A percentile compares a stretch with the other conserved stretches of the same genome.
Evolutionary conservation across 2,329 filamentous ascomycete species (phyloP).

Genomic region (Fusarium agapanthi): DNA sequence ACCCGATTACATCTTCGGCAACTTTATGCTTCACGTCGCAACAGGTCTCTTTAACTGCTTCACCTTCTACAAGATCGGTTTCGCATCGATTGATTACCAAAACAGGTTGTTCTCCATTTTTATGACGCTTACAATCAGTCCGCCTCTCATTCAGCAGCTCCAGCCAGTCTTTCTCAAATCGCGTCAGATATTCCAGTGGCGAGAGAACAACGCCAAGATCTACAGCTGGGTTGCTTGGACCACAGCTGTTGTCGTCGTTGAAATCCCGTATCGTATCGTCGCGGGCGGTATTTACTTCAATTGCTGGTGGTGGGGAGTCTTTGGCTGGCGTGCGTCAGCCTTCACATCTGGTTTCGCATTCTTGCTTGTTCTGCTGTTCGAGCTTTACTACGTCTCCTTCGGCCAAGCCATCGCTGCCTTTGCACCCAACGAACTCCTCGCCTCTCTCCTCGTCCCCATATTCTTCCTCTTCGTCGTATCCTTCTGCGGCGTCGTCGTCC

Average conservation of each 20-base stretch:
- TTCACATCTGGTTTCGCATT: slow-evolving; percentile 70
- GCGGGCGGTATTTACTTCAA: slow-evolving; percentile 61
- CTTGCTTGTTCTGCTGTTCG: slow-evolving; percentile 71
- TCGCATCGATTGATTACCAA: slow-evolving; percentile 69
- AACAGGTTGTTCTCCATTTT: slow-evolving; percentile 79
- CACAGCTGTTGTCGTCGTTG: slow-evolving; percentile 70
- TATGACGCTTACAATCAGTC: slow-evolving; percentile 78
- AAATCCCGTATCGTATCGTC: slow-evolving; percentile 74
- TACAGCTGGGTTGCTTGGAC: slow-evolving; percentile 80
- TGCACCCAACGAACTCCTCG: slow-evolving; percentile 72
- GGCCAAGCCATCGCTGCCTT: slow-evolving; percentile 74
- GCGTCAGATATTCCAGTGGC: slow-evolving; percentile 72
- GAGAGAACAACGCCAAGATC: slow-evolving; percentile 81
- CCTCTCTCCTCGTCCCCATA: slow-evolving; percentile 71
- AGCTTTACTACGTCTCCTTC: slow-evolving; percentile 71
- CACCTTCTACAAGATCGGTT: slow-evolving; percentile 71
- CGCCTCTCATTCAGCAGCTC: slow-evolving; percentile 79
- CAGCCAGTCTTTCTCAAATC: slow-evolving; percentile 76
- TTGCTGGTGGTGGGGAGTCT: slow-evolving; percentile 66
- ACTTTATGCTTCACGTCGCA: slow-evolving; percentile 68
- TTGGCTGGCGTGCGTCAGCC: slow-evolving; percentile 59
- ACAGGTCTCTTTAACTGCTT: slow-evolving; percentile 75
- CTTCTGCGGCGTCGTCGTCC: slow-evolving; percentile 77
- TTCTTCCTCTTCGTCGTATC: slow-evolving; percentile 76
- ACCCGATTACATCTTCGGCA: slow-evolving; percentile 70